A percentile compares a stretch with the other conserved stretches of the same genome.
Conservation (phyloP, 805 yeast species). For the Candida fluviatilis region DNA sequence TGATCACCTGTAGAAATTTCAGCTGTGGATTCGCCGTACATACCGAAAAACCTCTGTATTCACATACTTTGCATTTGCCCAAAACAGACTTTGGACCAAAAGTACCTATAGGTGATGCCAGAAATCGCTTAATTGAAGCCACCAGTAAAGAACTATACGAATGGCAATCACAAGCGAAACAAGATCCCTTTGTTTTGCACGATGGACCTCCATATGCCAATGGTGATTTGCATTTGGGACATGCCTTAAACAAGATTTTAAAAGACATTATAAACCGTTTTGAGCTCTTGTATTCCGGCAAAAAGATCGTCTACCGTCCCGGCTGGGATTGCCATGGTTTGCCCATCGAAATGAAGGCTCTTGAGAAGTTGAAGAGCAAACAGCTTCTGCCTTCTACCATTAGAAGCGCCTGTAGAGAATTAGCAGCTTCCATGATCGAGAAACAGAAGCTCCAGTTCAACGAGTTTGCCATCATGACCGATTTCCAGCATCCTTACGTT, state of each 20-base stretch:
- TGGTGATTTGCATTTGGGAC: slow-evolving; percentile 89
- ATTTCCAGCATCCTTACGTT: slow-evolving; percentile 68
- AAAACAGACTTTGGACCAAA: slow-evolving; percentile 49
- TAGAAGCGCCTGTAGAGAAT: slow-evolving; percentile 59
- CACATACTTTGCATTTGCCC: slow-evolving; percentile 61
- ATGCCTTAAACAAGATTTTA: slow-evolving; percentile 82
- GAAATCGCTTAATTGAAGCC: slow-evolving; percentile 40
- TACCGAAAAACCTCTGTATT: slow-evolving; percentile 11
- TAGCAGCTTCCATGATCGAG: slow-evolving; percentile 65
- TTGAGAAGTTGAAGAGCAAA: slow-evolving; percentile 31
- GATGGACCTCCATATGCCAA: slow-evolving; percentile 99
- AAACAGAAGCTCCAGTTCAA: slow-evolving; percentile 62
- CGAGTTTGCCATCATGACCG: slow-evolving; percentile 76
- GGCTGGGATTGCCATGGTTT: slow-evolving; percentile 99
- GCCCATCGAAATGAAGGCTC: slow-evolving; percentile 89
- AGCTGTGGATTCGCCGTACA: not conserved
- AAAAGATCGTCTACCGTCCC: slow-evolving; percentile 68
- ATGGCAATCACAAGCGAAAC: slow-evolving; percentile 43
- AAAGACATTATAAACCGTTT: slow-evolving; percentile 82
- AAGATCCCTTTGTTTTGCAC: slow-evolving; percentile 63
- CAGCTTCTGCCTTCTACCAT: slow-evolving; percentile 47
- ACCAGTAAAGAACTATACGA: slow-evolving; percentile 59
- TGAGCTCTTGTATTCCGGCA: slow-evolving; percentile 54
- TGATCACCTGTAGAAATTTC: not conserved
- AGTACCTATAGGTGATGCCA: slow-evolving; percentile 47